Evolutionary conservation across 2,329 filamentous ascomycete genomes (phyloP), one percentile per base, ranked within the genome.

Genomic region (Pseudogymnoascus sp.): DNA sequence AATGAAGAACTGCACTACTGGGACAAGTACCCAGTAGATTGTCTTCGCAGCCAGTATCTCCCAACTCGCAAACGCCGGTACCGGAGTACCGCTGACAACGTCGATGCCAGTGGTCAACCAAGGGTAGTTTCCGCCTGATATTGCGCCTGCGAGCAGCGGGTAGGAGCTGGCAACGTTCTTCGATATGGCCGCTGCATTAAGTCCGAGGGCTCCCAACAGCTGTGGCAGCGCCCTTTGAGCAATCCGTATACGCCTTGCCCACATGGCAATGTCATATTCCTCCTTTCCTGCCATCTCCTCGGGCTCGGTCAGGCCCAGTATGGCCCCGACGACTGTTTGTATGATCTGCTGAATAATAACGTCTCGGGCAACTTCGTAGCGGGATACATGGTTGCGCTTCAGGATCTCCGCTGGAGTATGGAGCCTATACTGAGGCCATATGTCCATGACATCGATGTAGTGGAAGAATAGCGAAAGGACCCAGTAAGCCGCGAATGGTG

Each of bases 321-420:
- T 75, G 63, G 87, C 75, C 40, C 89, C 88, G 45, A 90, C 87
- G 16, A 82, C 75, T 23, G 91, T 89, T 79, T 99, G 95, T 60
- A 99, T 90, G 66, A 93, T 75, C 74, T 99, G 95, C 77, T 99
- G 93, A 64, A 97, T 74, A 63, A 97, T 78, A 69, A 97, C 93
- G 79, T 97, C 93, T 74, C 90, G 87, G 67, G 93, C 85, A 8
- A 96, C 91, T 71, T 96, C 88, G 77, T 83, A 90, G 66, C 91
- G 86, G 61, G 89, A 84, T 51, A 91, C 93, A 72, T 90, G 90
- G 76, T 97, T 97, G 70, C 93, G 86, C 75, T 91, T 90, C 37
- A 87, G 75, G 67, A 97, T 89, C 76, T 97, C 93, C 62, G 91
- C 92, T 12, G 95, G 95, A 0, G 95, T 97, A 77, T 99, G 95